Evolutionary conservation across 345 rosid species (phyloP).

Genomic region (Mangifera indica): DNA sequence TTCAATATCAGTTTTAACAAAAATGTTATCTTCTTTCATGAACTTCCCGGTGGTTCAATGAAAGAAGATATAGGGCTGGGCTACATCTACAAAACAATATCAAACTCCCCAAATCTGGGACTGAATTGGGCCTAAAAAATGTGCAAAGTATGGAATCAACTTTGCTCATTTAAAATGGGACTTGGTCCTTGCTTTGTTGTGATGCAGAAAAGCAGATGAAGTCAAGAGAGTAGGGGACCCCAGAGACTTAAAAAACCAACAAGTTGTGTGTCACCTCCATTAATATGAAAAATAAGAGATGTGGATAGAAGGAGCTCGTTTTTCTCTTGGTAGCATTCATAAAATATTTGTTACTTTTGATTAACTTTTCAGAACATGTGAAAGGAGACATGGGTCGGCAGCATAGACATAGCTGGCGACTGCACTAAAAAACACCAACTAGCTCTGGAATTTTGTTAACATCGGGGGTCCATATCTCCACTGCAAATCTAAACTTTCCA

Average conservation of each 20-base stretch:
- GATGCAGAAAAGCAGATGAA: neutral
- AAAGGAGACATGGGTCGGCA: constrained; percentile 7
- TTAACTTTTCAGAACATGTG: constrained; percentile 27
- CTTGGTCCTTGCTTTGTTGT: neutral
- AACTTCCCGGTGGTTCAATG: too few relatives aligned
- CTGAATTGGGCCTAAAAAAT: too few relatives aligned
- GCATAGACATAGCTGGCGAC: constrained; percentile 29
- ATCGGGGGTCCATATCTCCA: constrained; percentile 20
- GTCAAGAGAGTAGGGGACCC: neutral
- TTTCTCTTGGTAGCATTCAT: constrained; percentile 13
- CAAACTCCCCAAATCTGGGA: too few relatives aligned
- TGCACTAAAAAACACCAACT: constrained; percentile 33
- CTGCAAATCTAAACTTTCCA: neutral
- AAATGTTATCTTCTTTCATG: too few relatives aligned
- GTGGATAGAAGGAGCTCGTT: neutral
- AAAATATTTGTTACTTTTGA: neutral
- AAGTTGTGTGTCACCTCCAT: too few relatives aligned
- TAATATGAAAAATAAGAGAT: too few relatives aligned
- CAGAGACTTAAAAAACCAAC: neutral
- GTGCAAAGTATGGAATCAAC: too few relatives aligned
- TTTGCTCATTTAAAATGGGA: too few relatives aligned
- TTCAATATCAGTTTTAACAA: too few relatives aligned
- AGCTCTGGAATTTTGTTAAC: constrained; percentile 15
- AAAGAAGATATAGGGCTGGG: too few relatives aligned
- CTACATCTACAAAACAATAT: too few relatives aligned